Evolutionary conservation across 1,139 yeast genomes (phyloP).

Genomic region (Yamadazyma oceani): DNA sequence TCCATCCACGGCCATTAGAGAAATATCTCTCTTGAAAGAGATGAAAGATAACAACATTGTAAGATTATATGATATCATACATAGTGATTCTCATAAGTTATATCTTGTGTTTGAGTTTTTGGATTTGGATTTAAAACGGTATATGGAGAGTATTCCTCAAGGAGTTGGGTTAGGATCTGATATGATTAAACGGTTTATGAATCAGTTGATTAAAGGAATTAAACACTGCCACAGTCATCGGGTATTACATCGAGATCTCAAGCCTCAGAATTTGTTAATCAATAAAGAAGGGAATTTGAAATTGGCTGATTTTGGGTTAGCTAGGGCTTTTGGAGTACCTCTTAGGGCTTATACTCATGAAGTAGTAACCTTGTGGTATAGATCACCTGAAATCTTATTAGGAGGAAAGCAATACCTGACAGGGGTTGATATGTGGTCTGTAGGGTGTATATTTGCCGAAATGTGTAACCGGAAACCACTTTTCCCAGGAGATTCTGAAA

Average conservation of each 20-base stretch:
- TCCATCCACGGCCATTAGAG: slow-evolving; percentile 97
- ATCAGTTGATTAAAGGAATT: slow-evolving; percentile 88
- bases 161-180: slow-evolving; percentile 88
- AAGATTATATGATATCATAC: slow-evolving; percentile 88
- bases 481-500: slow-evolving; percentile 97
- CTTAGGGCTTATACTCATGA: slow-evolving; percentile 95
- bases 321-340: slow-evolving; percentile 97
- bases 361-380: slow-evolving; percentile 96
- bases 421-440: slow-evolving; percentile 99
- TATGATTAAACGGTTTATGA: slow-evolving; percentile 91
- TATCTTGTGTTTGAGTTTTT: slow-evolving; percentile 91
- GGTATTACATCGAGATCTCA: slow-evolving; percentile 91
- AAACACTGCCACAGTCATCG: slow-evolving; percentile 95
- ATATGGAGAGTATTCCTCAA: slow-evolving; percentile 94
- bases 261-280: slow-evolving; percentile 92
- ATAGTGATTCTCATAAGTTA: slow-evolving; percentile 92
- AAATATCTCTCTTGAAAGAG: slow-evolving; percentile 89
- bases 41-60: slow-evolving; percentile 92
- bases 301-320: slow-evolving; percentile 95
- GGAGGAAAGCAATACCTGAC: slow-evolving; percentile 98
- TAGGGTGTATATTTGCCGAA: slow-evolving; percentile 97
- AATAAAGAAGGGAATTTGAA: slow-evolving; percentile 94
- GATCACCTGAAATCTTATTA: slow-evolving; percentile 92
- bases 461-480: slow-evolving; percentile 96
- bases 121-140: slow-evolving; percentile 91